Base-by-base conservation (phyloP, 345 rosid species). In the Viola odorata region DNA sequence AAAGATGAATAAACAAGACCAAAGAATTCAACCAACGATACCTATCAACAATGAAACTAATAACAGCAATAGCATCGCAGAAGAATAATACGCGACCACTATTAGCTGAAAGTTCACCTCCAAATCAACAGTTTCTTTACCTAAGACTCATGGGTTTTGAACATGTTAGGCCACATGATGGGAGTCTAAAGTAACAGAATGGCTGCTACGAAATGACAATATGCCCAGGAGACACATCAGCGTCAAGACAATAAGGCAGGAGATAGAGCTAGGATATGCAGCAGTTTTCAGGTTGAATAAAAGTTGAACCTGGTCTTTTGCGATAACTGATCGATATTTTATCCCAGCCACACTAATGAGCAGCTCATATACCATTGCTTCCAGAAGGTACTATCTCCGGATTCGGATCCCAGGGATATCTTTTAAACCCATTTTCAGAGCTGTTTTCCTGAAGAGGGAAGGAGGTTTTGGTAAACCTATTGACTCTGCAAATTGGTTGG, bases 371-470 rank as follows among this genome's bases (percentile, higher is more conserved):
- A 6, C n/a, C 17, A 14, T 14, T 15, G 50, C 16, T 45, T 14
- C 16, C 39, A 32, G 16, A 1, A 47, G n/a, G 11, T 38, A 9
- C 55, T 41, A 73, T 11, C 50, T 75, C 41, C 84, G 85, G 42
- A 87, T 67, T 48, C 76, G 76, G 62, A 90, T 84, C 61, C 95
- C 92, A 13, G 89, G 71, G 9, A 88, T 82, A 60, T 80, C 94
- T 80, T 88, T 95, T 66, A 86, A 83, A 59, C 99, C 97, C 99
- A 95, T 91, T 69, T 95, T 95, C 49, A 85, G 65, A 1, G 96
- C 97, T 3, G 99, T 95, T 77, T 77, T 91, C 37, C 95, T 81
- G 66, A 82, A 91, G 52, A 88, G 73, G 0, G 89, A 11, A 52
- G 99, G 97, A 49, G 97, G 85, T 58, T 69, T 85, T 60, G 80